Base-by-base conservation (phyloP, 768 basidiomycete species). In the Podaxis sp. region DNA sequence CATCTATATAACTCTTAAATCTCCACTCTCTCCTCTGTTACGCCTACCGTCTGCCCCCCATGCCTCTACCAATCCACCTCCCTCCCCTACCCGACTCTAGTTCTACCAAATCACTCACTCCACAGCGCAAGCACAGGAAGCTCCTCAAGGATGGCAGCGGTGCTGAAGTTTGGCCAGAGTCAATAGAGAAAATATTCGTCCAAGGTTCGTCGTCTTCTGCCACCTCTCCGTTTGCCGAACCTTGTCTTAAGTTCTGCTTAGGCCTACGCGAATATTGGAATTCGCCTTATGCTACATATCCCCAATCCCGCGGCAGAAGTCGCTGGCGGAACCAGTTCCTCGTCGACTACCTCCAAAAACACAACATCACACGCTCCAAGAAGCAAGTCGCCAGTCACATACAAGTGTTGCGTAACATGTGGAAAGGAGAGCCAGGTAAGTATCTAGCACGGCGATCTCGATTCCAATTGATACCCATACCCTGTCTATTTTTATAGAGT, bases 371-470 rank as follows among this genome's bases (percentile, higher is more conserved):
- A 28, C 87, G 91, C 46, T 82, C 89, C 50, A 93, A 93, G 81
- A 93, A 93, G 74, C 91, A 93, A 73, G 91, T 93, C 66, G 91
- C 91, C n/a, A 90, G 88, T 73, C 91, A 93, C 69, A 90, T 93
- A 57, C 91, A 93, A 70, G 91, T 92, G 60, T 73, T 91, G 59
- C 79, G 90, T 56, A 93, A 93, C 71, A 93, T 93, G 91, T 92
- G 90, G 90, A 91, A 91, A 72, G 91, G 90, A 24, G 85, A 89
- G 63, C 82, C 87, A 78, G 87, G 91, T 89, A 62, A 37, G 78
- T 68, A 40, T 37, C 44, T 20, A 28, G 7, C 57, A n/a, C 56
- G 13, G 13, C 37, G 54, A 24, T 58, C 24, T 51, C 54, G 49
- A 24, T 28, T 57, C 52, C 53, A 56, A 36, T 55, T 65, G 58